phyloP scores from a whole-genome alignment of 495 filamentous ascomycete species.

The Filosporella fistucella region DNA sequence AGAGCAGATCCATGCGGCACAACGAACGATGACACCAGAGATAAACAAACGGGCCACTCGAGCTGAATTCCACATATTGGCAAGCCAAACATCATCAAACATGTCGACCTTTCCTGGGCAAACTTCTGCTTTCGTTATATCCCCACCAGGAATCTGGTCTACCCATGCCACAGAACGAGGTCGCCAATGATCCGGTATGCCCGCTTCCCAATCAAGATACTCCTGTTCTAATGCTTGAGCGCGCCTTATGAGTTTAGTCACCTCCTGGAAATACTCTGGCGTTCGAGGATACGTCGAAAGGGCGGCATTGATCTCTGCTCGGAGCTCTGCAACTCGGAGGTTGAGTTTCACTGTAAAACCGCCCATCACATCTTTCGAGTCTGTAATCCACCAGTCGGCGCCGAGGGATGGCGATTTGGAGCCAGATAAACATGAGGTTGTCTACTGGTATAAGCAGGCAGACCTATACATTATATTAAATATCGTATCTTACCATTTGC shows the following conservation, averaged over 20 bases:
- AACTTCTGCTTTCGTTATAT: slow-evolving; percentile 37
- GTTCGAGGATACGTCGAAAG: slow-evolving; percentile 31
- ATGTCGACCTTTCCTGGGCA: slow-evolving; percentile 47
- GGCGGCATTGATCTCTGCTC: slow-evolving; percentile 36
- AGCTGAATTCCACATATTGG: slow-evolving; percentile 40
- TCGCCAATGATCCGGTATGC: slow-evolving; percentile 34
- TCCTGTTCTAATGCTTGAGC: slow-evolving; percentile 38
- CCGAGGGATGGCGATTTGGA: slow-evolving; percentile 39
- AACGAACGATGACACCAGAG: slow-evolving; percentile 38
- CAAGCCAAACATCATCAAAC: slow-evolving; percentile 45
- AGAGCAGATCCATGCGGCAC: slow-evolving; percentile 43
- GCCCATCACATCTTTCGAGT: slow-evolving; percentile 34
- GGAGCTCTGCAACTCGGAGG: slow-evolving; percentile 39
- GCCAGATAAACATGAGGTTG: slow-evolving; percentile 41
- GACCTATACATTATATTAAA: neutral
- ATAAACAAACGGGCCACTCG: slow-evolving; percentile 40
- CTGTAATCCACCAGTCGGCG: slow-evolving; percentile 44
- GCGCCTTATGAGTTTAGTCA: slow-evolving; percentile 35
- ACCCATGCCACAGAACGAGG: slow-evolving; percentile 40
- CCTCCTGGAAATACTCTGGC: slow-evolving; percentile 31
- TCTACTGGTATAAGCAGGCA: too few species aligned
- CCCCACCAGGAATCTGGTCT: slow-evolving; percentile 28
- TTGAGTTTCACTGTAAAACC: slow-evolving; percentile 36
- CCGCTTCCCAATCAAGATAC: slow-evolving; percentile 35
- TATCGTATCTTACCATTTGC: slow-evolving; percentile 43